A percentile compares a stretch with the other conserved stretches of the same genome.
phyloP scores from a whole-genome alignment of 2,329 filamentous ascomycete genomes.

The Tetracladium maxilliforme region DNA sequence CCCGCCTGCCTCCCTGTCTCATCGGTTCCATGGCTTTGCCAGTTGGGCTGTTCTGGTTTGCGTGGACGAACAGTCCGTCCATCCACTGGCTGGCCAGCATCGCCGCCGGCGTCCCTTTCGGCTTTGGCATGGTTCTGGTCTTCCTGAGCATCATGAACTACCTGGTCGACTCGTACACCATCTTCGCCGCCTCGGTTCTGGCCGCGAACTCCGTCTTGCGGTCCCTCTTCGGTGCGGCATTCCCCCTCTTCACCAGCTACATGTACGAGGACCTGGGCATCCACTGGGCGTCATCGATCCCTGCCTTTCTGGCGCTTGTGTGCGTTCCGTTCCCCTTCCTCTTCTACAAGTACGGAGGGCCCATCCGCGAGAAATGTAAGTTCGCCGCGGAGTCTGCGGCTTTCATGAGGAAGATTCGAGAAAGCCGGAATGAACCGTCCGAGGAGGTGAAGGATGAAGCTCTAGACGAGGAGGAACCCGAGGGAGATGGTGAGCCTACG shows the following conservation, averaged over 20 bases:
- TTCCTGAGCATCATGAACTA: slow-evolving; percentile 55
- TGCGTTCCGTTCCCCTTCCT: slow-evolving; percentile 65
- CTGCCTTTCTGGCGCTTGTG: slow-evolving; percentile 56
- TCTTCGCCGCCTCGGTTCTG: slow-evolving; percentile 63
- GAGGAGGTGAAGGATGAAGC: no score
- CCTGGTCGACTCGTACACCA: slow-evolving; percentile 52
- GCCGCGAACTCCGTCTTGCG: slow-evolving; percentile 60
- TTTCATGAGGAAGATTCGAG: no score
- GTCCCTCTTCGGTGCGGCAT: slow-evolving; percentile 56
- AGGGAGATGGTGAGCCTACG: no score
- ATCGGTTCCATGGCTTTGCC: slow-evolving; percentile 47
- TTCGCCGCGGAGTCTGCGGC: slow-evolving; percentile 54
- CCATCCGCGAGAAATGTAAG: slow-evolving; percentile 52
- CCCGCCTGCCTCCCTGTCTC: slow-evolving; percentile 43
- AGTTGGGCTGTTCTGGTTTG: slow-evolving; percentile 49
- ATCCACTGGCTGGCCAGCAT: slow-evolving; percentile 36
- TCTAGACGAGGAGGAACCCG: no score
- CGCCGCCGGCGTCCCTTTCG: slow-evolving; percentile 22
- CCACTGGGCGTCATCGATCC: slow-evolving; percentile 62
- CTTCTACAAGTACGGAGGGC: slow-evolving; percentile 56
- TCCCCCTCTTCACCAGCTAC: slow-evolving; percentile 54
- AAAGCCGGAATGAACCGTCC: no score
- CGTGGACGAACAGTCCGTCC: slow-evolving; percentile 41
- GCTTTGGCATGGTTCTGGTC: slow-evolving; percentile 38
- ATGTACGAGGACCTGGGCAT: slow-evolving; percentile 42